phyloP scores from a whole-genome alignment of 306 rosid species.

The Gastrolobium bilobum region DNA sequence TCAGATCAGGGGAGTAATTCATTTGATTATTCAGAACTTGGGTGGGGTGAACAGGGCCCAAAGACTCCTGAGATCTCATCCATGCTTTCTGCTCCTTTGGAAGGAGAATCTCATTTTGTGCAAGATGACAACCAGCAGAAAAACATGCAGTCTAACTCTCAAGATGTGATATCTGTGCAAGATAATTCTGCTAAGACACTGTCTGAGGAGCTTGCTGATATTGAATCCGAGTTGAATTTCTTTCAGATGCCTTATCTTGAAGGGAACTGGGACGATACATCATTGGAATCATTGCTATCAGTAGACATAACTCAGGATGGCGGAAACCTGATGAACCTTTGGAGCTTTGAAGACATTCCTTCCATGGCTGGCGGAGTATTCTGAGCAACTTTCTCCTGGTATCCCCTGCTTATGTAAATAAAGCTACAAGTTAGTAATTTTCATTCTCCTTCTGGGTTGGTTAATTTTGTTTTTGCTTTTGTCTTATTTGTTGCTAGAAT shows the following conservation, averaged over 20 bases:
- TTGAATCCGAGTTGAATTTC: conserved; percentile 72
- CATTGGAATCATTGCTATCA: conserved; percentile 66
- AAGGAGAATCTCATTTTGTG: conserved; percentile 54
- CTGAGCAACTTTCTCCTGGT: conserved; percentile 53
- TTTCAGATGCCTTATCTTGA: conserved; percentile 69
- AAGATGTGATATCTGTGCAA: conserved; percentile 44
- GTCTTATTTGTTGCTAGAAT: background rate
- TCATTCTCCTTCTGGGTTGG: conserved; percentile 18
- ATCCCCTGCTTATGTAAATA: conserved; percentile 69
- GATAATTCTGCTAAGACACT: conserved; percentile 60
- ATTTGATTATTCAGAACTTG: conserved; percentile 70
- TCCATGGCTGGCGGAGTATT: conserved; percentile 59
- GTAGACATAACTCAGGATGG: conserved; percentile 70
- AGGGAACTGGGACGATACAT: conserved; percentile 67
- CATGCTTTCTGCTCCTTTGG: conserved; percentile 65
- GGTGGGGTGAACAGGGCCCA: conserved; percentile 69
- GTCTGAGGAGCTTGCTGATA: conserved; percentile 74
- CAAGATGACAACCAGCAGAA: conserved; percentile 59
- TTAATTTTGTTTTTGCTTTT: background rate
- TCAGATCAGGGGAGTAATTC: conserved; percentile 88
- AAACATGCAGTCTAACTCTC: conserved; percentile 59
- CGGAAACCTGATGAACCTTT: conserved; percentile 66
- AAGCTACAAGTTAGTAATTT: conserved; percentile 67
- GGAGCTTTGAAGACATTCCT: conserved; percentile 78
- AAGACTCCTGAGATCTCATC: conserved; percentile 83